A percentile compares a stretch with the other conserved stretches of the same genome.
phyloP scores from a whole-genome alignment of 441 rosid genomes.

The Iberis amara region DNA sequence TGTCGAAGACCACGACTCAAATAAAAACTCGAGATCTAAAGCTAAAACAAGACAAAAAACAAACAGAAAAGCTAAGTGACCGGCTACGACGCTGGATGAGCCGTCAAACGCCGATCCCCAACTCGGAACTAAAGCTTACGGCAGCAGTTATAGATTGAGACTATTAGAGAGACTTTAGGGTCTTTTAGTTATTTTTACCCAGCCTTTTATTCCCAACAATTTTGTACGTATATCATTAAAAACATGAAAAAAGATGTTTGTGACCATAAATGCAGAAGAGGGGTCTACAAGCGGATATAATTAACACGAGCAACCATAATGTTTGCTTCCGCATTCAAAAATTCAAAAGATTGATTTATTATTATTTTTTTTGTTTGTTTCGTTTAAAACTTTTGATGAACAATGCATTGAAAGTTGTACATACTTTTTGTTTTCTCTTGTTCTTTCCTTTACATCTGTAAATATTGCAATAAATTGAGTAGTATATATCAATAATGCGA shows the following conservation, averaged over 20 bases:
- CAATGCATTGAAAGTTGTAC: conserved; percentile 33
- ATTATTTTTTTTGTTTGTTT: not conserved
- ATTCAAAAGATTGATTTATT: conserved; percentile 17
- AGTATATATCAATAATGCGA: too few species aligned
- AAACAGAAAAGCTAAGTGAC: too few species aligned
- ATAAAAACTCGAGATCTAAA: too few species aligned
- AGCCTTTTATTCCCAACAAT: too few species aligned
- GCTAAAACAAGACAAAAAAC: too few species aligned
- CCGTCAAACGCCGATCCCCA: too few species aligned
- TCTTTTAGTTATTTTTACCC: too few species aligned
- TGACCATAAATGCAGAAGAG: conserved; percentile 16
- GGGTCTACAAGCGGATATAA: conserved; percentile 25
- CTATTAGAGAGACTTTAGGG: too few species aligned
- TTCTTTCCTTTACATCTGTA: conserved; percentile 24
- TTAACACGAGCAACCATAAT: conserved; percentile 23
- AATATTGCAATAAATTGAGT: conserved; percentile 16
- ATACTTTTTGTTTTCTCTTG: conserved; percentile 20
- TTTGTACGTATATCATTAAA: not conserved
- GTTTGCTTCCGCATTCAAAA: conserved; percentile 29
- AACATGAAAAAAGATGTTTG: conserved; percentile 17
- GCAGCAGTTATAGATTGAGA: too few species aligned
- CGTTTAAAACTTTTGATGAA: conserved; percentile 22
- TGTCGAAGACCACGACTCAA: too few species aligned
- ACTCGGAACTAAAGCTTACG: too few species aligned
- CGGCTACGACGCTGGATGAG: too few species aligned